Percentiles rank a stretch among this genome's conserved stretches.
Conservation (phyloP, 2,329 filamentous ascomycete genomes). For the Venturia asperata region DNA sequence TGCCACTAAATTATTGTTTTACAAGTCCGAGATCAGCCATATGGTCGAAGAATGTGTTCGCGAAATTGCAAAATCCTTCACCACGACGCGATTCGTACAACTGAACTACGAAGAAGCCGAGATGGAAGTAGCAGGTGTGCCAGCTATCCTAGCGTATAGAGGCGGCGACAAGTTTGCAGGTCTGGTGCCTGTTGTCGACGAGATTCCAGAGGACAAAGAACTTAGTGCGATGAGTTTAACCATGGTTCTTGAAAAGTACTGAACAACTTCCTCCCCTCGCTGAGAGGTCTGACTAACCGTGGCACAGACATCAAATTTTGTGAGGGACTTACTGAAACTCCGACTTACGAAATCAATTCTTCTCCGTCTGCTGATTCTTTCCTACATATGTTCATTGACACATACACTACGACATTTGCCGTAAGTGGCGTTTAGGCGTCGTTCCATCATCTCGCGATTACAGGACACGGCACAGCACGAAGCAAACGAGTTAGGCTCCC, state of each 20-base stretch:
- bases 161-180: conserved; percentile 88
- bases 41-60: conserved; percentile 72
- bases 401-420: neutral
- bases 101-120: conserved; percentile 88
- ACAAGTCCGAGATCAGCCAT: conserved; percentile 67
- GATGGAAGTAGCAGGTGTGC: conserved; percentile 82
- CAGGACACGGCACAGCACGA: neutral
- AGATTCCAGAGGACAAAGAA: conserved; percentile 61
- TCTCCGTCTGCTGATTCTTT: neutral
- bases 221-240: conserved; percentile 49
- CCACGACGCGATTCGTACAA: conserved; percentile 77
- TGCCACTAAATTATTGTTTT: neutral
- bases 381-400: neutral
- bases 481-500: neutral
- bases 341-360: neutral
- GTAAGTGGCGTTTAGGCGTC: neutral
- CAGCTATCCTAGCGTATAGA: conserved; percentile 81
- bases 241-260: conserved; percentile 6
- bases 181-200: conserved; percentile 76
- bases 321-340: neutral
- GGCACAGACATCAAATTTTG: neutral
- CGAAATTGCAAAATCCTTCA: conserved; percentile 64
- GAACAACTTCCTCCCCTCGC: neutral
- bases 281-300: neutral
- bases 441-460: neutral